Conservation (phyloP, 352 stramenopile genomes). For the Plasmopara halstedii region DNA sequence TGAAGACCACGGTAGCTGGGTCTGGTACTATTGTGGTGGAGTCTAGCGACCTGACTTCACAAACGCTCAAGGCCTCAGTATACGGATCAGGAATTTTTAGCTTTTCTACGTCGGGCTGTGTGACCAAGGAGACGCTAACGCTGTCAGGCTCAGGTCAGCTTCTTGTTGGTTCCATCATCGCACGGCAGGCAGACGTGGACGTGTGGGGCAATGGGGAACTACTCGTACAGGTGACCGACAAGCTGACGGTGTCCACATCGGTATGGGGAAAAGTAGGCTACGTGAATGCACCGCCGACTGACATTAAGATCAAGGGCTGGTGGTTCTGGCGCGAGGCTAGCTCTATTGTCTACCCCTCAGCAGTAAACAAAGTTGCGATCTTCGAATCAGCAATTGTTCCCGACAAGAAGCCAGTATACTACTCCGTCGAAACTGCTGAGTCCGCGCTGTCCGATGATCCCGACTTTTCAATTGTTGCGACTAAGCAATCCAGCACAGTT, state of each 20-base stretch:
- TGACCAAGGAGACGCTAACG: constrained; percentile 38
- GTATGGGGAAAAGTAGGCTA: constrained; percentile 51
- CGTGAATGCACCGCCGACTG: constrained; percentile 26
- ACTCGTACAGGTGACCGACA: constrained; percentile 39
- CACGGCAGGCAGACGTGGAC: constrained; percentile 27
- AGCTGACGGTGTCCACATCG: constrained; percentile 38
- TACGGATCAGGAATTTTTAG: constrained; percentile 40
- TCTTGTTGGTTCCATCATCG: constrained; percentile 38
- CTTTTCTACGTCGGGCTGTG: constrained; percentile 31
- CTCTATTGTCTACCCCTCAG: constrained; percentile 33
- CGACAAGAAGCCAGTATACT: constrained; percentile 24
- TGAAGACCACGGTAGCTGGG: constrained; percentile 27
- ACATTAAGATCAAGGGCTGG: constrained; percentile 45
- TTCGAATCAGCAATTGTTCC: constrained; percentile 22
- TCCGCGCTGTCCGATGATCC: constrained; percentile 27
- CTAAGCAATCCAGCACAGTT: constrained; percentile 4
- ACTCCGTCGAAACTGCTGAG: constrained; percentile 19
- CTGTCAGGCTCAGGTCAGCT: constrained; percentile 41
- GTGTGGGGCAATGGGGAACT: constrained; percentile 41
- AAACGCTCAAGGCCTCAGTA: constrained; percentile 35
- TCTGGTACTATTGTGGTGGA: constrained; percentile 29
- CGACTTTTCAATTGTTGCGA: constrained; percentile 21
- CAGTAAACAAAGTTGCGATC: constrained; percentile 30
- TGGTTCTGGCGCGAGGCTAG: constrained; percentile 42
- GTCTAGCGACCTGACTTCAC: constrained; percentile 22